These are phyloP conservation scores for Neckera pumila DNA, from an alignment of 225 moss, liverwort and hornwort species.

Conservation along the genomic window DNA sequence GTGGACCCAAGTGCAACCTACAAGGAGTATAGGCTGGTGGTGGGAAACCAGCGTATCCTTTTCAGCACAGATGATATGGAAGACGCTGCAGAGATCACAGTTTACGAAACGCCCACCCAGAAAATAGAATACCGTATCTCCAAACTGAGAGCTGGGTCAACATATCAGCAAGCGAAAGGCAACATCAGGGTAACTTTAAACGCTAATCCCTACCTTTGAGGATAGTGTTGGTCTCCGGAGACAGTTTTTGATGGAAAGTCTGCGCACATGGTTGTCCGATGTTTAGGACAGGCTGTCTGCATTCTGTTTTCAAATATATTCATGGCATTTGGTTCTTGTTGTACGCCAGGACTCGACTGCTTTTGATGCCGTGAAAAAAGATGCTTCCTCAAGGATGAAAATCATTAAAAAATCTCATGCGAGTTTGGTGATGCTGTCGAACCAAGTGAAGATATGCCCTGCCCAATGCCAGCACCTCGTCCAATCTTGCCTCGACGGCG, in stretches of 20 bases:
- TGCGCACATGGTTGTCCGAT: neutral
- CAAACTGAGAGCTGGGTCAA: fast-evolving
- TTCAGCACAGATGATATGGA: fast-evolving
- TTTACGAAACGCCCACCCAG: neutral
- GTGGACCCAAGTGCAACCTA: fast-evolving
- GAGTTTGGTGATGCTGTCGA: neutral
- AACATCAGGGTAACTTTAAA: neutral
- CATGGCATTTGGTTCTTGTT: neutral
- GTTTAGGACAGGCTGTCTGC: neutral
- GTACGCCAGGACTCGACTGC: neutral
- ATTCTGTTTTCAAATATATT: neutral
- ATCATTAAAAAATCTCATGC: neutral
- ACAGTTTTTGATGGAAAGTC: neutral
- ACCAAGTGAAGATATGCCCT: neutral
- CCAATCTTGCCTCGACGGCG: neutral
- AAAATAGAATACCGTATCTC: fast-evolving
- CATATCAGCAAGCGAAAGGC: neutral
- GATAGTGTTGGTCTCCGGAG: neutral
- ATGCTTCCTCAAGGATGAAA: neutral
- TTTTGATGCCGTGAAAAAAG: neutral
- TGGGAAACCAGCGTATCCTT: fast-evolving
- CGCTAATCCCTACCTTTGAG: neutral
- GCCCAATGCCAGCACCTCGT: neutral
- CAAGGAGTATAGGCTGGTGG: too few relatives aligned
- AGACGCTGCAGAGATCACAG: neutral